Evolutionary conservation across 805 yeast species (phyloP).

Genomic region (Candida sanyiensis): DNA sequence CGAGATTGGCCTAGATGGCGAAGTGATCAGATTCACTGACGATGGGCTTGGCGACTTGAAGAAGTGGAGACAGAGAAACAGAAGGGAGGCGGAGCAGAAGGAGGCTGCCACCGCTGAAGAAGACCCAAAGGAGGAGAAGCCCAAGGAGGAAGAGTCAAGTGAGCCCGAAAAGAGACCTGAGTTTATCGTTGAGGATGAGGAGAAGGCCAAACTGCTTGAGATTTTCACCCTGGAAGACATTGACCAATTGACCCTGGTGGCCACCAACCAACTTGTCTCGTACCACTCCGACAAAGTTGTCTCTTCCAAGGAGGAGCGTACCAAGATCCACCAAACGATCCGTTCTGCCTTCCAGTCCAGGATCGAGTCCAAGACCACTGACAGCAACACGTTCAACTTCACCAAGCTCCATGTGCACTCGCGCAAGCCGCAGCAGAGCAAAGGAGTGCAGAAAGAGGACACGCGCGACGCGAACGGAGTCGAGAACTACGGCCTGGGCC

Average conservation of each 20-base stretch:
- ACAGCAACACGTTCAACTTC: conserved; percentile 57
- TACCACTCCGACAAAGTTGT: conserved; percentile 54
- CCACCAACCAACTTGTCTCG: conserved; percentile 38
- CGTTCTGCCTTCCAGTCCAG: conserved; percentile 68
- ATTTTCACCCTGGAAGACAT: conserved; percentile 53
- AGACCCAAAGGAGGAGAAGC: conserved; percentile 20
- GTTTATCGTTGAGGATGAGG: conserved; percentile 42
- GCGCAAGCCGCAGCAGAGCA: conserved; percentile 27
- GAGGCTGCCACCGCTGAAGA: conserved; percentile 5
- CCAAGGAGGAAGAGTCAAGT: conserved; percentile 6
- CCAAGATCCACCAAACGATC: conserved; percentile 69
- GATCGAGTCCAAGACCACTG: conserved; percentile 75
- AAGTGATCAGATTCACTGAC: conserved; percentile 71
- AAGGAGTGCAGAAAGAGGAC: conserved; percentile 31
- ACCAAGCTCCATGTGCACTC: conserved; percentile 42
- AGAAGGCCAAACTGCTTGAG: conserved; percentile 42
- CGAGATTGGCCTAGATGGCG: conserved; percentile 66
- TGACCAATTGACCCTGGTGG: conserved; percentile 5
- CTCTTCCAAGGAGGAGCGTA: conserved; percentile 67
- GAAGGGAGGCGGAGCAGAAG: conserved; percentile 16
- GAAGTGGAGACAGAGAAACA: conserved; percentile 35
- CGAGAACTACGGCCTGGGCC: conserved; percentile 70
- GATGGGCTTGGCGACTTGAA: conserved; percentile 56
- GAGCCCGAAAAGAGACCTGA: conserved; percentile 21
- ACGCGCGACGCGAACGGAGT: conserved; percentile 42